These are phyloP conservation scores for Heliosperma pusillum DNA, from an alignment of 148 eudicot species.

Conservation along the genomic window DNA sequence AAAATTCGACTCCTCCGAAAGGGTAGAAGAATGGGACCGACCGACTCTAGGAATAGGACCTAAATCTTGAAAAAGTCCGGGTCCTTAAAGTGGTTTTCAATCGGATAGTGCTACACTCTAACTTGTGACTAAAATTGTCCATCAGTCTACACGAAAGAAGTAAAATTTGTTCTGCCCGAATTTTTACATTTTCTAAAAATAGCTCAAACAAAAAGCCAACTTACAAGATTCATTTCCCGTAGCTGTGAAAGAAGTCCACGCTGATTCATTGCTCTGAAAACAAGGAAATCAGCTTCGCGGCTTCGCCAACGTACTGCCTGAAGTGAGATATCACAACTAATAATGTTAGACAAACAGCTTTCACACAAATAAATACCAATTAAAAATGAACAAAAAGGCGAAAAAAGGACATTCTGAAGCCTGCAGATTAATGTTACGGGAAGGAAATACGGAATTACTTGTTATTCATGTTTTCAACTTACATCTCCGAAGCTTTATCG, in stretches of 20 bases:
- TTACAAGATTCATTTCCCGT: constrained; percentile 98
- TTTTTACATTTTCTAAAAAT: not conserved
- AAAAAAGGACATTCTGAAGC: not conserved
- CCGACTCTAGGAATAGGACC: no score
- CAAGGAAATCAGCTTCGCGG: constrained; percentile 97
- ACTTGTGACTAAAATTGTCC: no score
- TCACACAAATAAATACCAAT: no score
- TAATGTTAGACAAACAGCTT: constrained; percentile 8
- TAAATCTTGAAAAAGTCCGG: constrained; percentile 4
- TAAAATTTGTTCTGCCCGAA: no score
- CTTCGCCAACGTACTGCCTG: constrained; percentile 97
- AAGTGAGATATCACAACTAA: constrained; percentile 3
- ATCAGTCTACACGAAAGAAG: no score
- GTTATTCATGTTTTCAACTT: constrained; percentile 64
- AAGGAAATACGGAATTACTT: constrained; percentile 46
- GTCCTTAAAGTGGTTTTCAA: no score
- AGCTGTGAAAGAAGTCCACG: constrained; percentile 97
- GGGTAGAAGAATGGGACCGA: no score
- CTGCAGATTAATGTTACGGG: no score
- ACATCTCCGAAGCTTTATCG: constrained; percentile 90
- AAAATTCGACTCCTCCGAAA: no score
- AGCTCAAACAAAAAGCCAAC: constrained; percentile 23
- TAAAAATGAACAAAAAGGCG: no score
- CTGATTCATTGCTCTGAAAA: constrained; percentile 95
- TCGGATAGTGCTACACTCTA: no score